Percentiles rank a stretch among this genome's conserved stretches.
phyloP scores from a whole-genome alignment of 2,329 filamentous ascomycete species.

The Beauveria varroae region DNA sequence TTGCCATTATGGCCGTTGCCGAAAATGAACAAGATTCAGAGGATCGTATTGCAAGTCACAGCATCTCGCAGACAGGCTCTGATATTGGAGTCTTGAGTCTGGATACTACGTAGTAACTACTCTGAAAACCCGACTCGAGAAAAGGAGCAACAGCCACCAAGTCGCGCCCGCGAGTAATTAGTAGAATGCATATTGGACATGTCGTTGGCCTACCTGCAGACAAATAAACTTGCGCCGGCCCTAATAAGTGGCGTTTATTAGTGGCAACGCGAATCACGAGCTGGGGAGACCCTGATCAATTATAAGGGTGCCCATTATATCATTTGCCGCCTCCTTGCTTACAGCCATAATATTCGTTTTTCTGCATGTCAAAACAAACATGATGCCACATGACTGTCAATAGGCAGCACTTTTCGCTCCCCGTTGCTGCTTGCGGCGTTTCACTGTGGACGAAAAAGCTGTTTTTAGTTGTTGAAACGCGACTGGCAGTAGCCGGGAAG shows the following conservation, averaged over 20 bases:
- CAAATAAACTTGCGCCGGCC: slow-evolving; percentile 1
- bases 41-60: too few species aligned
- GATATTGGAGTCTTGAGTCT: too few species aligned
- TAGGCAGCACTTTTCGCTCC: too few species aligned
- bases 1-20: too few species aligned
- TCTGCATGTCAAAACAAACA: too few species aligned
- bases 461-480: neutral
- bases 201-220: neutral
- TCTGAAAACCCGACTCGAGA: too few species aligned
- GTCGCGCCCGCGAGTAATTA: too few species aligned
- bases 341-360: neutral
- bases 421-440: neutral
- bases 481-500: neutral
- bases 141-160: too few species aligned
- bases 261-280: neutral
- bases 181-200: neutral
- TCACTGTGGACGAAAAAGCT: neutral
- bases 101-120: too few species aligned
- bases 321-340: neutral
- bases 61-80: too few species aligned
- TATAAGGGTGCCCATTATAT: neutral
- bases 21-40: too few species aligned
- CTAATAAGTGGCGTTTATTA: slow-evolving; percentile 4
- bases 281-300: neutral
- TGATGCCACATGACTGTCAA: too few species aligned